Conservation (phyloP, 2,329 filamentous ascomycete species). For the Anisogramma anomala region DNA sequence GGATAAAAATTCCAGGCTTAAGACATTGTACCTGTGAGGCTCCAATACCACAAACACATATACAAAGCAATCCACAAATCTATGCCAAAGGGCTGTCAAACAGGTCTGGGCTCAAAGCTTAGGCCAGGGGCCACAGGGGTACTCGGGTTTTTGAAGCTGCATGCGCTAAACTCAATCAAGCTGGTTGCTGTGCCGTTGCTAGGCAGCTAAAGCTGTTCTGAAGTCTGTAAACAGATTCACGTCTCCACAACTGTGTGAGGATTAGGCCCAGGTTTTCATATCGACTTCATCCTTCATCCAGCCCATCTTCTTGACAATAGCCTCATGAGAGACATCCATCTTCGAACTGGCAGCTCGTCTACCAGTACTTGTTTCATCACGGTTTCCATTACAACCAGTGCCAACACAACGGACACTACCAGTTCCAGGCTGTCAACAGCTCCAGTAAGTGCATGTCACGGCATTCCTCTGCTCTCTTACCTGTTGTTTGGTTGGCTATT, state of each 20-base stretch:
- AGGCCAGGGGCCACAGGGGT: slow-evolving; percentile 1
- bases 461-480: background rate
- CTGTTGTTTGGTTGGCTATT: background rate
- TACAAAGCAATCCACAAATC: background rate
- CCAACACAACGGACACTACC: too few species aligned
- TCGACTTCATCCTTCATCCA: background rate
- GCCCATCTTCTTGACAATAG: background rate
- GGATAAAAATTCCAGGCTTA: too few species aligned
- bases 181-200: slow-evolving; percentile 8
- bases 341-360: too few species aligned
- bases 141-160: background rate
- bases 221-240: slow-evolving; percentile 3
- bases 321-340: background rate
- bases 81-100: background rate
- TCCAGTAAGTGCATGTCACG: background rate
- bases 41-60: background rate
- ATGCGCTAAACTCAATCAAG: background rate
- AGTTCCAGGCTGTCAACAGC: too few species aligned
- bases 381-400: too few species aligned
- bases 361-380: too few species aligned
- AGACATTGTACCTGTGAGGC: too few species aligned
- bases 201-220: background rate
- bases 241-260: background rate
- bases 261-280: background rate
- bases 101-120: too few species aligned